phyloP scores from a whole-genome alignment of 2,329 filamentous ascomycete species.

The Erysiphe pisi region DNA sequence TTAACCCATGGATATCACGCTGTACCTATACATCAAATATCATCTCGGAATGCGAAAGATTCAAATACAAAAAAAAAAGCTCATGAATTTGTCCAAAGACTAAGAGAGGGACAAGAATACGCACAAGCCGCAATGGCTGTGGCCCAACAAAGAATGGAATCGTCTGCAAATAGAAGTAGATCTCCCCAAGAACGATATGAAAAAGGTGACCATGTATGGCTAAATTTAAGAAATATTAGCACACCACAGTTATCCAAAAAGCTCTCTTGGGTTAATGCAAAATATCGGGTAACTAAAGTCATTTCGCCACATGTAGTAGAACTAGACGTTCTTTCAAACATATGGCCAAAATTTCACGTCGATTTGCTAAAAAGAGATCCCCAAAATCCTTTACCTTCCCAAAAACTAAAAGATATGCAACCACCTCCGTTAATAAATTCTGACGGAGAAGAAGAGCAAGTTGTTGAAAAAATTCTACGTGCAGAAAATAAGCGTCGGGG shows the following conservation, averaged over 20 bases:
- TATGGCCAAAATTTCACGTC: conserved; percentile 24
- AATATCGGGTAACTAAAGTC: background rate
- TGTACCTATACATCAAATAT: background rate
- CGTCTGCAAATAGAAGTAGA: background rate
- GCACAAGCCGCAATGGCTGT: background rate
- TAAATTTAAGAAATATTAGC: conserved; percentile 11
- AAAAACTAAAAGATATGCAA: background rate
- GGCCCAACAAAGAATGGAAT: conserved; percentile 14
- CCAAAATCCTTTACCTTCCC: conserved; percentile 6
- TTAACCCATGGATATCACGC: conserved; percentile 9
- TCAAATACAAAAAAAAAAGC: background rate
- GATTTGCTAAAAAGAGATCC: conserved; percentile 20
- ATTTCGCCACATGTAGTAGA: conserved; percentile 22
- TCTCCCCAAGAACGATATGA: background rate
- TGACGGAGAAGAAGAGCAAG: background rate
- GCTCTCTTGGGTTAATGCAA: background rate
- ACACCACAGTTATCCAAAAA: conserved; percentile 19
- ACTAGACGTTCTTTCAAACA: conserved; percentile 21
- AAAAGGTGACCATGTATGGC: conserved; percentile 7
- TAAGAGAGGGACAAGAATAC: background rate
- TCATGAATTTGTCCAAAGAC: background rate
- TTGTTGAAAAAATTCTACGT: conserved; percentile 7
- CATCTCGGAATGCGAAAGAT: background rate
- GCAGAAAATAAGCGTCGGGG: background rate
- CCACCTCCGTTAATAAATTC: background rate